phyloP scores from a whole-genome alignment of 176 grass and related monocot species.

The Carex myosuroides region DNA sequence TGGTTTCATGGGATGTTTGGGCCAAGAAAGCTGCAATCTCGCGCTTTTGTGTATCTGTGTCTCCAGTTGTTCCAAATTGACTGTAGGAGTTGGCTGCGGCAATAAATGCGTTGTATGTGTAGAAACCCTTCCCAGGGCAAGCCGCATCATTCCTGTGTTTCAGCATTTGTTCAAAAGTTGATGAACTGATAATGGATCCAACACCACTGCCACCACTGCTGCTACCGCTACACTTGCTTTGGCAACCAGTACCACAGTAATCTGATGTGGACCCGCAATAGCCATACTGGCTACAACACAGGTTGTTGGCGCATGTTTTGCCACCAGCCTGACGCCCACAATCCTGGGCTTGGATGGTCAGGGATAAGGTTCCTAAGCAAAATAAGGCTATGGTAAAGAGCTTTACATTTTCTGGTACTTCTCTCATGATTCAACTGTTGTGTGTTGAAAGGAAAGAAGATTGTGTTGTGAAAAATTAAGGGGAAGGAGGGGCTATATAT shows the following conservation, averaged over 20 bases:
- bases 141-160: conserved; percentile 35
- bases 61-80: conserved; percentile 31
- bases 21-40: conserved; percentile 55
- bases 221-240: background rate
- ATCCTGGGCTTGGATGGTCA: background rate
- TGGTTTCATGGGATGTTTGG: conserved; percentile 60
- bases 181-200: conserved; percentile 25
- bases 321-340: conserved; percentile 12
- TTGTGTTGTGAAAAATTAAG: background rate
- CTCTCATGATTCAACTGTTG: background rate
- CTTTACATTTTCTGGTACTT: background rate
- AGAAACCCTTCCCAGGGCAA: conserved; percentile 37
- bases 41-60: background rate
- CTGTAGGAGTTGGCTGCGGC: conserved; percentile 32
- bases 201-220: conserved; percentile 3
- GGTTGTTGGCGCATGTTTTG: background rate
- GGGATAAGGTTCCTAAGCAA: background rate
- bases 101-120: conserved; percentile 45
- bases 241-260: background rate
- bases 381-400: conserved; percentile 1
- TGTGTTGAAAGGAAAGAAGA: background rate
- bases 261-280: conserved; percentile 17
- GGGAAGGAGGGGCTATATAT: background rate
- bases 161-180: conserved; percentile 42
- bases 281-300: conserved; percentile 35